phyloP scores from a whole-genome alignment of 2,329 filamentous ascomycete species.

The Diaporthe aspalathi region DNA sequence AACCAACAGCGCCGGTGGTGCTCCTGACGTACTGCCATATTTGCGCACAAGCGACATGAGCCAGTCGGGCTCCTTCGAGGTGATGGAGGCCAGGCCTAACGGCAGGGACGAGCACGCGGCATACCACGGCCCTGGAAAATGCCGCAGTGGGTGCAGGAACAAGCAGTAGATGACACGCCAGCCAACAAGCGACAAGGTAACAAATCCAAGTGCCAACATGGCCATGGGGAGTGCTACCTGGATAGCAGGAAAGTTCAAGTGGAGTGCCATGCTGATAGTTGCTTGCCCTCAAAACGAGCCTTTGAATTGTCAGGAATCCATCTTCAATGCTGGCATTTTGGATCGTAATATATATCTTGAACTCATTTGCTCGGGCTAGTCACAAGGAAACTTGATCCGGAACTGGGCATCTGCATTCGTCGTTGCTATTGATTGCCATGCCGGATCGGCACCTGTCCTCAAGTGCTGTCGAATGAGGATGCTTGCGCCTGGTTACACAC shows the following conservation, averaged over 20 bases:
- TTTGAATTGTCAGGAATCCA: background rate
- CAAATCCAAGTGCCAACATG: background rate
- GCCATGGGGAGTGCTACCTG: constrained; percentile 13
- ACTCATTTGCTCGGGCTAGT: background rate
- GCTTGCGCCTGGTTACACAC: background rate
- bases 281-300: background rate
- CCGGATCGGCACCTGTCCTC: constrained; percentile 1
- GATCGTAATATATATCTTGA: background rate
- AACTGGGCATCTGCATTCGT: constrained; percentile 12
- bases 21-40: constrained; percentile 39
- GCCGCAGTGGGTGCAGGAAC: constrained; percentile 43
- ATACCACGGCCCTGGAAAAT: constrained; percentile 44
- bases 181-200: constrained; percentile 4
- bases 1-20: background rate
- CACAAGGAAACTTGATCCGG: background rate
- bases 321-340: background rate
- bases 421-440: constrained; percentile 2
- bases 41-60: constrained; percentile 42
- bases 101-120: constrained; percentile 42
- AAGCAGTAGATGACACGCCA: constrained; percentile 39
- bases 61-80: constrained; percentile 42
- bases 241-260: background rate
- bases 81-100: constrained; percentile 40
- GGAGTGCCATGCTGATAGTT: constrained; percentile 6
- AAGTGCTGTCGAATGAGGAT: constrained; percentile 19